These are phyloP conservation scores for Leishmania major DNA, from an alignment of 208 protist species.

Conservation along the genomic window DNA sequence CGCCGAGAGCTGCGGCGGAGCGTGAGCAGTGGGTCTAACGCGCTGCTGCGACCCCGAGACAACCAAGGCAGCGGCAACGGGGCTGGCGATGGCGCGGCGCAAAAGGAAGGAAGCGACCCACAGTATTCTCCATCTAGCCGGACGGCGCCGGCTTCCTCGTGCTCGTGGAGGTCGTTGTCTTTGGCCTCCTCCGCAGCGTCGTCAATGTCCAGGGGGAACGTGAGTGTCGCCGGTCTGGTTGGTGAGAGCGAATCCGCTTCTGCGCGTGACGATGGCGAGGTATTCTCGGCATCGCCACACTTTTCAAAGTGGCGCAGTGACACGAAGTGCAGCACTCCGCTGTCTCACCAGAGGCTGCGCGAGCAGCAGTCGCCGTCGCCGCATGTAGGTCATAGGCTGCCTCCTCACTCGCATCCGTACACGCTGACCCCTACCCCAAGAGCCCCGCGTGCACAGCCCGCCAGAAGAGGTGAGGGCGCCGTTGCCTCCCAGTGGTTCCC, in stretches of 20 bases:
- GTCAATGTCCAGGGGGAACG: background rate
- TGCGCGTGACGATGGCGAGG: background rate
- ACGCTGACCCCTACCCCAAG: background rate
- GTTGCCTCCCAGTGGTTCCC: background rate
- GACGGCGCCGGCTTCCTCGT: background rate
- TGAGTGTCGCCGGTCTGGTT: background rate
- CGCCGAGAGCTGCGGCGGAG: constrained; percentile 12
- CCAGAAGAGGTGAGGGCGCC: background rate
- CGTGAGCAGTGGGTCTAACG: constrained; percentile 1
- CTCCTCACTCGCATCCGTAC: background rate
- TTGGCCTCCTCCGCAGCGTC: background rate
- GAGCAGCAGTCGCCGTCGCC: constrained; percentile 4
- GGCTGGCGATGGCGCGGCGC: background rate
- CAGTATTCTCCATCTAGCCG: too few relatives aligned
- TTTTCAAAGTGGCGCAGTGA: background rate
- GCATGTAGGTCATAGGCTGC: background rate
- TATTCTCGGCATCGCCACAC: background rate
- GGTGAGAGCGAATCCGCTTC: background rate
- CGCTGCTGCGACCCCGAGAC: background rate
- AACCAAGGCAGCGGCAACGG: background rate
- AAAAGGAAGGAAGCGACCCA: background rate
- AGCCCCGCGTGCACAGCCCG: background rate
- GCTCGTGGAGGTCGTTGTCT: background rate
- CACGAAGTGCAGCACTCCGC: background rate
- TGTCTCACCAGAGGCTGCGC: background rate